Conservation (phyloP, 192 early-diverging fungal species). For the Backusella psychrophila region DNA sequence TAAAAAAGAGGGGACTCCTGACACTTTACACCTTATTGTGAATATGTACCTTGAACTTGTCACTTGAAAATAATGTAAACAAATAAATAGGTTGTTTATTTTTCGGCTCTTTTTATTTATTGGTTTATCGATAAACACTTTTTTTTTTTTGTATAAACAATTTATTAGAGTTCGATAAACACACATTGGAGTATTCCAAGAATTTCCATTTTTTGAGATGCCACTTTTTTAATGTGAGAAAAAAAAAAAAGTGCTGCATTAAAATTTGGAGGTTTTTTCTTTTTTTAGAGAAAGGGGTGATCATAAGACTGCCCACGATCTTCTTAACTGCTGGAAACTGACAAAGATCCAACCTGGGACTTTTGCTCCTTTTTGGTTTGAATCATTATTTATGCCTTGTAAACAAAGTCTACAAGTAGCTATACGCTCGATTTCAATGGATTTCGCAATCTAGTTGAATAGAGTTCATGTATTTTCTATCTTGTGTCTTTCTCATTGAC, state of each 20-base stretch:
- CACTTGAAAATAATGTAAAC: neutral
- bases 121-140: neutral
- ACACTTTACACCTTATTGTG: neutral
- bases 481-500: too few relatives aligned
- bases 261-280: neutral
- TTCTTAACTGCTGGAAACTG: too few relatives aligned
- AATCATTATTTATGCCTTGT: too few relatives aligned
- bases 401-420: too few relatives aligned
- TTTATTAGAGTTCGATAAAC: too few relatives aligned
- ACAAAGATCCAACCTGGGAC: too few relatives aligned
- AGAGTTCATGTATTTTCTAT: too few relatives aligned
- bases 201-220: neutral
- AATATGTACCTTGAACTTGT: neutral
- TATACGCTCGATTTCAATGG: too few relatives aligned
- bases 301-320: neutral
- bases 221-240: neutral
- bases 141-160: too few relatives aligned
- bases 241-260: neutral
- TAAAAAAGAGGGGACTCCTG: neutral
- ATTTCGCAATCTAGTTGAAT: too few relatives aligned
- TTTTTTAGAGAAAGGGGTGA: neutral
- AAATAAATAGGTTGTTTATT: neutral
- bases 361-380: too few relatives aligned
- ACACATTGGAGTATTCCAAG: neutral
- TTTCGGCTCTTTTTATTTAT: neutral